phyloP scores from a whole-genome alignment of 2,329 filamentous ascomycete species.

The Nannizziopsis arthrosporioides region DNA sequence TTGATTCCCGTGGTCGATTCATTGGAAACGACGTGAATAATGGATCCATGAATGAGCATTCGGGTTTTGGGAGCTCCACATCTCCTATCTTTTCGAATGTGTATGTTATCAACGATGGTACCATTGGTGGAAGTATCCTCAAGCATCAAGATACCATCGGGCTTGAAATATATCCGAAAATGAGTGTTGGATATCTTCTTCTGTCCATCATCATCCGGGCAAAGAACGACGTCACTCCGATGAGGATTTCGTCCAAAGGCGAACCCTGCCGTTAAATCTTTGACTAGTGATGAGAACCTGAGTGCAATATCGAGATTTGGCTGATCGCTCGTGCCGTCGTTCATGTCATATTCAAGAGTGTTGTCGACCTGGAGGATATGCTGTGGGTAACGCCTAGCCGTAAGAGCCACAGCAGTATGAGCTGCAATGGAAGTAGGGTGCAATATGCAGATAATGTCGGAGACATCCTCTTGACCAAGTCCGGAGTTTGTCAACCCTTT shows the following conservation, averaged over 20 bases:
- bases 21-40: constrained; percentile 54
- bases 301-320: constrained; percentile 55
- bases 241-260: constrained; percentile 66
- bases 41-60: constrained; percentile 60
- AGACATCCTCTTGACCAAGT: constrained; percentile 67
- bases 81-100: constrained; percentile 47
- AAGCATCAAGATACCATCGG: constrained; percentile 77
- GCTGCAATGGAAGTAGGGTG: constrained; percentile 66
- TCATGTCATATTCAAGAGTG: constrained; percentile 32
- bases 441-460: constrained; percentile 81
- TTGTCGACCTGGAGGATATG: constrained; percentile 47
- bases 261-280: constrained; percentile 61
- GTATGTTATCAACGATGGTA: constrained; percentile 65
- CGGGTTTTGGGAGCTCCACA: constrained; percentile 38
- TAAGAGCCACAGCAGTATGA: constrained; percentile 54
- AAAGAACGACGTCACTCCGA: constrained; percentile 61
- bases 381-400: constrained; percentile 42
- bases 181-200: constrained; percentile 83
- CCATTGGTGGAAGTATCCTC: constrained; percentile 95
- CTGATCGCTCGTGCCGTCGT: constrained; percentile 21
- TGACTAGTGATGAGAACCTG: constrained; percentile 61
- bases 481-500: constrained; percentile 70
- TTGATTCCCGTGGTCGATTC: constrained; percentile 50
- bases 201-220: constrained; percentile 51
- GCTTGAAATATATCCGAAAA: constrained; percentile 84